Conservation (phyloP, 2,329 filamentous ascomycete genomes). For the Aureobasidium mangrovei region DNA sequence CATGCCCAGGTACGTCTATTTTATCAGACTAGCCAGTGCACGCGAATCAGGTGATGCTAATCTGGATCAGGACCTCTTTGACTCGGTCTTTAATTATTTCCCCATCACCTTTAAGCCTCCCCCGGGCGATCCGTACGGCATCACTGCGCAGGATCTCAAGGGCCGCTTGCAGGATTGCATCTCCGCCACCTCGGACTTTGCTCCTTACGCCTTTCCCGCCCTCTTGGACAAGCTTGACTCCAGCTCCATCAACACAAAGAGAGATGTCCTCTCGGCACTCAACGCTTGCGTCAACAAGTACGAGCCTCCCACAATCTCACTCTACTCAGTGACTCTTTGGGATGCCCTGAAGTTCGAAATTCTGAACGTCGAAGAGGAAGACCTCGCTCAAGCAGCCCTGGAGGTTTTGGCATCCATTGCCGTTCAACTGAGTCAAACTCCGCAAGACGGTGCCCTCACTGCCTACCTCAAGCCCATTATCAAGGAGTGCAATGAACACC, state of each 20-base stretch:
- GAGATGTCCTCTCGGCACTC: constrained; percentile 57
- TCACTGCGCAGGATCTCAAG: constrained; percentile 61
- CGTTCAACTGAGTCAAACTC: constrained; percentile 42
- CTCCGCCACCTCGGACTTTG: constrained; percentile 52
- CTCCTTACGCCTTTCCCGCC: constrained; percentile 58
- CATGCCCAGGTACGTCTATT: constrained; percentile 39
- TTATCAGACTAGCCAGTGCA: no score
- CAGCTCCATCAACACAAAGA: constrained; percentile 59
- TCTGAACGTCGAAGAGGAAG: constrained; percentile 57
- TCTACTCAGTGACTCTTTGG: constrained; percentile 58
- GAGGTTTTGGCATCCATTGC: constrained; percentile 48
- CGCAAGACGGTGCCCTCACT: constrained; percentile 38
- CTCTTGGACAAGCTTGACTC: constrained; percentile 62
- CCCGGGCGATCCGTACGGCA: constrained; percentile 60
- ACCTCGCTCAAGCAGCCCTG: constrained; percentile 52
- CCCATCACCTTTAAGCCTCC: constrained; percentile 63
- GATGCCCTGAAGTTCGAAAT: constrained; percentile 62
- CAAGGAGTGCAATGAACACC: constrained; percentile 59
- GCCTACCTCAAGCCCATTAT: constrained; percentile 52
- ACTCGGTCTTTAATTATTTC: constrained; percentile 64
- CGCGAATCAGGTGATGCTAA: no score
- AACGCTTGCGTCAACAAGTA: constrained; percentile 52
- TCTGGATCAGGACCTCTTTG: constrained; percentile 44
- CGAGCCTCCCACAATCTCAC: constrained; percentile 49
- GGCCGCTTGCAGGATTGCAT: constrained; percentile 56